Evolutionary conservation across 352 stramenopile species (phyloP).

Genomic region (Phytophthora sojae): DNA sequence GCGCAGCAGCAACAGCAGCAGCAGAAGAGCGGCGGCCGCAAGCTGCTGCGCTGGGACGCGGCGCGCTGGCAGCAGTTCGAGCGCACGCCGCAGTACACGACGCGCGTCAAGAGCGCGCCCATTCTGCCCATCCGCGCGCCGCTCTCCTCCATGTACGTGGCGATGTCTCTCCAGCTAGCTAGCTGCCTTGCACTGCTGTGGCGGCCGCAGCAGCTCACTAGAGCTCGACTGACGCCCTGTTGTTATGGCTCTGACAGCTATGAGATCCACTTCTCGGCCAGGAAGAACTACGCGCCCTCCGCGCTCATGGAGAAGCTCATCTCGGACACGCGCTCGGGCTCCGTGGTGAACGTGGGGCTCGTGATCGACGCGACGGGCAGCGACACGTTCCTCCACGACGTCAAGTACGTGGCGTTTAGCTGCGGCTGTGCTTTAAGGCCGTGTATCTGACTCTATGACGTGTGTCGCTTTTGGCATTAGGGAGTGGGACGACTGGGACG

Average conservation of each 20-base stretch:
- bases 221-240: conserved; percentile 1
- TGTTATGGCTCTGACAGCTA: conserved; percentile 51
- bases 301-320: conserved; percentile 88
- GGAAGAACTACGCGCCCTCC: conserved; percentile 70
- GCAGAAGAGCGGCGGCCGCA: conserved; percentile 41
- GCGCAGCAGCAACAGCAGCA: conserved; percentile 25
- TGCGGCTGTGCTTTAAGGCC: background rate
- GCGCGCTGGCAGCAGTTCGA: conserved; percentile 76
- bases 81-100: conserved; percentile 58
- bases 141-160: conserved; percentile 77
- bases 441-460: background rate
- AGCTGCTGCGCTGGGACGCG: conserved; percentile 73
- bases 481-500: conserved; percentile 91
- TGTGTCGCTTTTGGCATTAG: conserved; percentile 36
- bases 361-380: conserved; percentile 83
- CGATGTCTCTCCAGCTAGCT: background rate
- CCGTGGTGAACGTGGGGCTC: conserved; percentile 73
- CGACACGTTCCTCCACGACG: conserved; percentile 77
- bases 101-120: conserved; percentile 55
- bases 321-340: conserved; percentile 57
- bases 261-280: conserved; percentile 79
- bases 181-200: background rate
- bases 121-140: conserved; percentile 84
- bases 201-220: background rate
- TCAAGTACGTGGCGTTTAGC: conserved; percentile 55